These are phyloP conservation scores for Ascomycota sp. DNA, from an alignment of 2,329 filamentous ascomycete genomes.

Conservation along the genomic window DNA sequence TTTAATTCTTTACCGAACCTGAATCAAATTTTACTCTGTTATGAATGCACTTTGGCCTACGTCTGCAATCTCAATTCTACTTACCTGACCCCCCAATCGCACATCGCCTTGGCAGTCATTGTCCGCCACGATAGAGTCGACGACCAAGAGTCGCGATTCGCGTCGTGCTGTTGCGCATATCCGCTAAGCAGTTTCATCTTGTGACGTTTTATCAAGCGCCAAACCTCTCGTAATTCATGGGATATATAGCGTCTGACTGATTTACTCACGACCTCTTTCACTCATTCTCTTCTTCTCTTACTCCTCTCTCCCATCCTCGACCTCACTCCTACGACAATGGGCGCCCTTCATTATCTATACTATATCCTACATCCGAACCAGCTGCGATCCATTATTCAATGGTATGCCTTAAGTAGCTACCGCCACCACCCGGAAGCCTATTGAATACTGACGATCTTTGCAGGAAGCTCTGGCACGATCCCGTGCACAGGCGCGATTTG, in stretches of 20 bases:
- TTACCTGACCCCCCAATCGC: too few species aligned
- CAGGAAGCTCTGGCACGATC: slow-evolving; percentile 94
- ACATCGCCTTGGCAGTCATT: too few species aligned
- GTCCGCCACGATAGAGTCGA: too few species aligned
- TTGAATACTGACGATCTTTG: slow-evolving; percentile 5
- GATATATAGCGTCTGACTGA: not conserved
- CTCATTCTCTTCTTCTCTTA: not conserved
- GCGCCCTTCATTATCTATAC: slow-evolving; percentile 54
- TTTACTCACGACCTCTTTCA: not conserved
- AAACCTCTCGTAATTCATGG: too few species aligned
- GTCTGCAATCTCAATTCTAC: too few species aligned
- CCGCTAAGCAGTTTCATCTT: too few species aligned
- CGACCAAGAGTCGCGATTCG: too few species aligned
- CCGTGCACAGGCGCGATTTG: slow-evolving; percentile 66
- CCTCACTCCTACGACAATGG: slow-evolving; percentile 23
- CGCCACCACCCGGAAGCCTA: too few species aligned
- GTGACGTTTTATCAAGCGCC: not conserved
- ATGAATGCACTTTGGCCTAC: too few species aligned
- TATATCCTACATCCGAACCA: slow-evolving; percentile 56
- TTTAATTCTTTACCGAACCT: too few species aligned
- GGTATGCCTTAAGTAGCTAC: slow-evolving; percentile 28
- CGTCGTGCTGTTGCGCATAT: too few species aligned
- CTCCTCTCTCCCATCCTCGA: not conserved
- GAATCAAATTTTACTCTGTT: too few species aligned
- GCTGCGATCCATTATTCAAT: slow-evolving; percentile 72